Percentiles rank a stretch among this genome's conserved stretches.
Evolutionary conservation across 805 yeast species (phyloP).

Genomic region (Candida qinlingensis): DNA sequence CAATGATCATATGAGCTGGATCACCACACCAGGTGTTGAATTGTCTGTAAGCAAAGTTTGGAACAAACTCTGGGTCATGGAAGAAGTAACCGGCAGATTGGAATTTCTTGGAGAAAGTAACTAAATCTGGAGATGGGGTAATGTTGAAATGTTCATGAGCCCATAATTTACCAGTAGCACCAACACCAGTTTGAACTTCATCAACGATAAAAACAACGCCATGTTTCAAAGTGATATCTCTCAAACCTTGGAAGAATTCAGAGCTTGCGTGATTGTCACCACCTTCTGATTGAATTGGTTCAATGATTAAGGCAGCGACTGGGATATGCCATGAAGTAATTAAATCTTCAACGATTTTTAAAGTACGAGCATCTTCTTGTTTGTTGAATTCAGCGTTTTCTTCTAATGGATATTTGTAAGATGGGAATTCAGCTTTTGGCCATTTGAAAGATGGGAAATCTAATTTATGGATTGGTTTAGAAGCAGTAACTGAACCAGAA

Average conservation of each 20-base stretch:
- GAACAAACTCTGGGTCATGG: slow-evolving; percentile 67
- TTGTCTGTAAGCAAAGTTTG: slow-evolving; percentile 78
- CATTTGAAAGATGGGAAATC: slow-evolving; percentile 91
- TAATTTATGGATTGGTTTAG: slow-evolving; percentile 91
- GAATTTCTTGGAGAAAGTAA: slow-evolving; percentile 83
- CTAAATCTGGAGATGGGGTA: slow-evolving; percentile 73
- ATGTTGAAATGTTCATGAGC: slow-evolving; percentile 83
- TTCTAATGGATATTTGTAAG: slow-evolving; percentile 78
- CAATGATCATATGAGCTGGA: slow-evolving; percentile 73
- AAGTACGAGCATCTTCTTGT: slow-evolving; percentile 77
- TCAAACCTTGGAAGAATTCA: slow-evolving; percentile 74
- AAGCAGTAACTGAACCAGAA: slow-evolving; percentile 83
- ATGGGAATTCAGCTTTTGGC: slow-evolving; percentile 95
- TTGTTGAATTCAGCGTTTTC: slow-evolving; percentile 57
- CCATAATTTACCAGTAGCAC: slow-evolving; percentile 84
- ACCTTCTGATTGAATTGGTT: slow-evolving; percentile 90
- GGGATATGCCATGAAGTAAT: slow-evolving; percentile 66
- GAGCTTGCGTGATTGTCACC: slow-evolving; percentile 85
- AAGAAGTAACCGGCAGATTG: slow-evolving; percentile 87
- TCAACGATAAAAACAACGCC: slow-evolving; percentile 72
- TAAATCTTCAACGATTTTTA: slow-evolving; percentile 66
- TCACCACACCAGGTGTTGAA: slow-evolving; percentile 95
- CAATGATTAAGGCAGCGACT: slow-evolving; percentile 84
- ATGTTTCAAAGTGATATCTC: slow-evolving; percentile 67
- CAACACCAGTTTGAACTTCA: slow-evolving; percentile 89